These are phyloP conservation scores for Fusarium keratoplasticum DNA, from an alignment of 2,329 filamentous ascomycete species.

Conservation along the genomic window DNA sequence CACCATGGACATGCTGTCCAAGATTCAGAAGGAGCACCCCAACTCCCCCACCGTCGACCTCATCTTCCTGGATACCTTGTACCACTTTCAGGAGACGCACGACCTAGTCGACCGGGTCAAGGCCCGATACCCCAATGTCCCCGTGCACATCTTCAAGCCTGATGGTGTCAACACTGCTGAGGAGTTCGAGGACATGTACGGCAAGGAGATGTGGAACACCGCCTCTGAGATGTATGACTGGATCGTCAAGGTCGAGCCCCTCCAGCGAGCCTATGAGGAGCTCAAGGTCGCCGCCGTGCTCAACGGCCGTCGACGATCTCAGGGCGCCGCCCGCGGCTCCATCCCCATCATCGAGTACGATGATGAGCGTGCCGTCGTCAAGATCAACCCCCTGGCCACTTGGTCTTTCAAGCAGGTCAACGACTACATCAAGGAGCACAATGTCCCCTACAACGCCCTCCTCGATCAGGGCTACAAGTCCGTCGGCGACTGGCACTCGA, in stretches of 20 bases:
- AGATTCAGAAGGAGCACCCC: slow-evolving; percentile 73
- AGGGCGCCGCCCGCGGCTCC: slow-evolving; percentile 91
- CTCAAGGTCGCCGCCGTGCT: slow-evolving; percentile 90
- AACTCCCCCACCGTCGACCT: slow-evolving; percentile 70
- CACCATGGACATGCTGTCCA: slow-evolving; percentile 87
- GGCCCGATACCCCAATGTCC: slow-evolving; percentile 80
- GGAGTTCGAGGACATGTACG: slow-evolving; percentile 86
- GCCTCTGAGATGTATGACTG: slow-evolving; percentile 95
- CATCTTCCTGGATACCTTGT: slow-evolving; percentile 86
- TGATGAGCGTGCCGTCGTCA: slow-evolving; percentile 87
- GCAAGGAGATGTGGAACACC: slow-evolving; percentile 84
- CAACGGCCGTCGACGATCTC: slow-evolving; percentile 90
- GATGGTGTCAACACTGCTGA: slow-evolving; percentile 76
- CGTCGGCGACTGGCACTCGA: slow-evolving; percentile 98
- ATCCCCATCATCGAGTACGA: slow-evolving; percentile 94
- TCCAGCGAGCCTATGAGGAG: slow-evolving; percentile 88
- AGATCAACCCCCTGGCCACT: slow-evolving; percentile 96
- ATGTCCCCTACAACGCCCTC: slow-evolving; percentile 93
- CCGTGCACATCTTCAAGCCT: slow-evolving; percentile 91
- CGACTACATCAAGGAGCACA: slow-evolving; percentile 84
- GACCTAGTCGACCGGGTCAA: slow-evolving; percentile 79
- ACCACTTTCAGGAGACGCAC: slow-evolving; percentile 84
- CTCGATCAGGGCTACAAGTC: slow-evolving; percentile 98
- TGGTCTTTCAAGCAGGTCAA: slow-evolving; percentile 94
- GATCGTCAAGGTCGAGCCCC: slow-evolving; percentile 96